A percentile compares a stretch with the other conserved stretches of the same genome.
phyloP scores from a whole-genome alignment of 805 yeast species.

The Yarrowia sp. region DNA sequence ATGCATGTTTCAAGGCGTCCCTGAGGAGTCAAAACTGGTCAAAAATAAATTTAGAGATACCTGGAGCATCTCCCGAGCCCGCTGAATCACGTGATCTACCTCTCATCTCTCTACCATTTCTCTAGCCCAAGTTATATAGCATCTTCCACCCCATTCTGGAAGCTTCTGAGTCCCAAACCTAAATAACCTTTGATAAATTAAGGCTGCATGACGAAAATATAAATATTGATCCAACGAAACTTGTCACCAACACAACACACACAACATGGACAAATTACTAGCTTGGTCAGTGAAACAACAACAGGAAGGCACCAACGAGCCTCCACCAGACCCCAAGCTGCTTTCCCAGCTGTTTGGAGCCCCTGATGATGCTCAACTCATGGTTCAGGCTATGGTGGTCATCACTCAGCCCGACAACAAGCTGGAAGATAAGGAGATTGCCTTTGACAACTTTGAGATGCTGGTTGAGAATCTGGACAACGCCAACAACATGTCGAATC shows the following conservation, averaged over 20 bases:
- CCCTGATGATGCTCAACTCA: constrained; percentile 83
- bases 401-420: constrained; percentile 58
- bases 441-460: constrained; percentile 91
- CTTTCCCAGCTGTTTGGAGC: constrained; percentile 77
- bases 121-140: too few species aligned
- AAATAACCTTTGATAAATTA: background rate
- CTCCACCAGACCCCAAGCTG: constrained; percentile 67
- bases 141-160: background rate
- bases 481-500: constrained; percentile 84
- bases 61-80: too few species aligned
- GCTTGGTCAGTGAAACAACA: constrained; percentile 24
- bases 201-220: background rate
- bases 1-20: too few species aligned
- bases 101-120: background rate
- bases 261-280: constrained; percentile 23
- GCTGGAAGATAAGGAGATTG: constrained; percentile 63
- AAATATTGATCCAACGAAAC: background rate
- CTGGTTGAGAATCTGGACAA: constrained; percentile 89
- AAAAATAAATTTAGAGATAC: too few species aligned
- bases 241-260: background rate
- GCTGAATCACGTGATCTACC: background rate
- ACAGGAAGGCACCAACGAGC: constrained; percentile 24
- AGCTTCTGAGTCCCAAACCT: constrained; percentile 23
- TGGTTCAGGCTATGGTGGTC: constrained; percentile 72
- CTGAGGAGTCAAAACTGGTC: too few species aligned